These are phyloP conservation scores for Lippia alba DNA, from an alignment of 305 asterid species.

Conservation along the genomic window DNA sequence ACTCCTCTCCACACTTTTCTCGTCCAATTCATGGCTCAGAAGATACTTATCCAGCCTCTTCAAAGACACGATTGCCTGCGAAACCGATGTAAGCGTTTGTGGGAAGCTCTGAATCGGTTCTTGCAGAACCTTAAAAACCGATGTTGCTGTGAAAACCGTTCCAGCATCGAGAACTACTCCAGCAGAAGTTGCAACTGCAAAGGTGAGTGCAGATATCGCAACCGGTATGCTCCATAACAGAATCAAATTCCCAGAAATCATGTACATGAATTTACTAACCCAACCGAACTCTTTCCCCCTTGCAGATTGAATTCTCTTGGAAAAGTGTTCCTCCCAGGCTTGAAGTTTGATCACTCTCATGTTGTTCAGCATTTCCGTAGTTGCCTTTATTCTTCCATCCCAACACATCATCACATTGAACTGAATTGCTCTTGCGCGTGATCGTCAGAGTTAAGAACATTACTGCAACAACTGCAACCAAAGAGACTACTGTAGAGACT, in stretches of 20 bases:
- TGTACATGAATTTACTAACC: constrained; percentile 58
- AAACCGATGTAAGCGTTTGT: constrained; percentile 53
- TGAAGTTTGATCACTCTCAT: constrained; percentile 75
- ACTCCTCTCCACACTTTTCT: constrained; percentile 48
- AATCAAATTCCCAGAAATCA: constrained; percentile 39
- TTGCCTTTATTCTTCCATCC: constrained; percentile 65
- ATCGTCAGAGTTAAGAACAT: constrained; percentile 36
- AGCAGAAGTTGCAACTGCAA: constrained; percentile 45
- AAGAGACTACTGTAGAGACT: constrained; percentile 42
- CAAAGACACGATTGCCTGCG: constrained; percentile 64
- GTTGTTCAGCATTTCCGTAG: constrained; percentile 57
- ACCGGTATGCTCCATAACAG: constrained; percentile 58
- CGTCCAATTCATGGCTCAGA: constrained; percentile 54
- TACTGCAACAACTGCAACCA: constrained; percentile 41
- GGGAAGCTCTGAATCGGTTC: constrained; percentile 71
- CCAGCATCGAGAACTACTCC: constrained; percentile 49
- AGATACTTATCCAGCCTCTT: constrained; percentile 65
- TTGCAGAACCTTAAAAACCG: constrained; percentile 61
- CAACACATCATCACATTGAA: constrained; percentile 55
- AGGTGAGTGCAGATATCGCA: constrained; percentile 53
- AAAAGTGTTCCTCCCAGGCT: constrained; percentile 81
- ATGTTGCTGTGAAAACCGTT: constrained; percentile 64
- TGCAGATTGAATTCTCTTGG: constrained; percentile 43
- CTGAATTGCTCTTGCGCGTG: constrained; percentile 49
- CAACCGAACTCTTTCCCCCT: constrained; percentile 54